A percentile compares a stretch with the other conserved stretches of the same genome.
Conservation (phyloP, 2,329 filamentous ascomycete species). For the Fusarium oxysporum region DNA sequence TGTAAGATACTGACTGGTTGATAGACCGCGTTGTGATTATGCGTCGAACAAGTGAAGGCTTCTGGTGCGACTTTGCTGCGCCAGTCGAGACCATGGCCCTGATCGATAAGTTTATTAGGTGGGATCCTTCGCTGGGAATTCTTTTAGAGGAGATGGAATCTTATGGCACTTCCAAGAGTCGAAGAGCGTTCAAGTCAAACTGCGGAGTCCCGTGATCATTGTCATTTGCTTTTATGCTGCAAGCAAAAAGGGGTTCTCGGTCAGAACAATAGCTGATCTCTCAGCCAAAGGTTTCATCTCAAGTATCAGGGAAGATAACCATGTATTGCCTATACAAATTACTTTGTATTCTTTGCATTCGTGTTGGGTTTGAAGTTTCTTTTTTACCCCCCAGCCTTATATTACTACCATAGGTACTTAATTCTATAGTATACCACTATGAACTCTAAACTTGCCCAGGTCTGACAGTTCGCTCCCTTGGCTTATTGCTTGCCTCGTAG, state of each 20-base stretch:
- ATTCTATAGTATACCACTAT: no score
- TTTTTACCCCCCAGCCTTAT: no score
- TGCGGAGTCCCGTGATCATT: background rate
- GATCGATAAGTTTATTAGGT: background rate
- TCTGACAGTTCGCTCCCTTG: background rate
- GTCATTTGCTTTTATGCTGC: rapidly evolving
- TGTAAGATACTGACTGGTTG: rapidly evolving
- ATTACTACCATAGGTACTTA: no score
- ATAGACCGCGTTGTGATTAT: background rate
- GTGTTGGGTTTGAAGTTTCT: no score
- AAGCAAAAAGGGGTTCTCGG: background rate
- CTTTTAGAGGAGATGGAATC: background rate
- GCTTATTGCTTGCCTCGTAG: background rate
- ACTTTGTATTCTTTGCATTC: no score
- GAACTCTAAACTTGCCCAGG: no score
- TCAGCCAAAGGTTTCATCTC: background rate
- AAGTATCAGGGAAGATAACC: no score
- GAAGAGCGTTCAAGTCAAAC: background rate
- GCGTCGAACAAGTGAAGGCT: slow-evolving; percentile 13
- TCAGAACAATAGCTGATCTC: no score
- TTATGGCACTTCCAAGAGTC: background rate
- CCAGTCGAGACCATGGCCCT: background rate
- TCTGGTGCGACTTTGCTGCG: slow-evolving; percentile 21
- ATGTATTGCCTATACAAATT: no score
- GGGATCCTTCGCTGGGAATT: background rate